Conservation (phyloP, 1,284 basidiomycete species). For the Leccinum subfulvum region DNA sequence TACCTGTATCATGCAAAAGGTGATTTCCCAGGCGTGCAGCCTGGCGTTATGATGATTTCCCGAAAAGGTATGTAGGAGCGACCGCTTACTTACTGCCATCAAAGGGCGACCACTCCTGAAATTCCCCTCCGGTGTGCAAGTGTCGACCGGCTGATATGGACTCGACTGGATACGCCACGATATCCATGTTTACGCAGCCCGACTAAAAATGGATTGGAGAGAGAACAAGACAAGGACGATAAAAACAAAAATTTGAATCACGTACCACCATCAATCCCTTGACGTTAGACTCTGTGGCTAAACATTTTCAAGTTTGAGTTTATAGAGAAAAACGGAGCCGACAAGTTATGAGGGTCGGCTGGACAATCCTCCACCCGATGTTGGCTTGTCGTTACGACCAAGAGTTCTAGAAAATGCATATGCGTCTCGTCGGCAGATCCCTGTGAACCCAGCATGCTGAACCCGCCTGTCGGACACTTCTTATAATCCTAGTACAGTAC, state of each 20-base stretch:
- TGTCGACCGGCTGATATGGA: neutral
- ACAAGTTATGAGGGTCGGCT: neutral
- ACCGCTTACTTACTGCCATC: neutral
- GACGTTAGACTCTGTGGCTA: neutral
- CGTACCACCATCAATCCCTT: neutral
- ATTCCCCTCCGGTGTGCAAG: neutral
- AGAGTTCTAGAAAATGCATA: neutral
- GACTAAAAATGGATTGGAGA: neutral
- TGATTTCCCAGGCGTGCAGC: neutral
- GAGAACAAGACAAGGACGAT: neutral
- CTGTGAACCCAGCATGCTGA: neutral
- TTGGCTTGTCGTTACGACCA: neutral
- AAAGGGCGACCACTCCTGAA: neutral
- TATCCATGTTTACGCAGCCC: neutral
- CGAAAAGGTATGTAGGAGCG: neutral
- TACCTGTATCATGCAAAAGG: constrained; percentile 1
- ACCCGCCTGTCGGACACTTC: neutral
- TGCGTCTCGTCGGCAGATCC: neutral
- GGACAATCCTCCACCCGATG: neutral
- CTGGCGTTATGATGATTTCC: neutral
- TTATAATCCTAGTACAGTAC: neutral
- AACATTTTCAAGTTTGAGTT: neutral
- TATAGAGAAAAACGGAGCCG: neutral
- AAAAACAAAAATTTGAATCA: neutral
- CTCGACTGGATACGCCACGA: neutral